phyloP scores from a whole-genome alignment of 805 yeast species.

The Ogataea sp. region DNA sequence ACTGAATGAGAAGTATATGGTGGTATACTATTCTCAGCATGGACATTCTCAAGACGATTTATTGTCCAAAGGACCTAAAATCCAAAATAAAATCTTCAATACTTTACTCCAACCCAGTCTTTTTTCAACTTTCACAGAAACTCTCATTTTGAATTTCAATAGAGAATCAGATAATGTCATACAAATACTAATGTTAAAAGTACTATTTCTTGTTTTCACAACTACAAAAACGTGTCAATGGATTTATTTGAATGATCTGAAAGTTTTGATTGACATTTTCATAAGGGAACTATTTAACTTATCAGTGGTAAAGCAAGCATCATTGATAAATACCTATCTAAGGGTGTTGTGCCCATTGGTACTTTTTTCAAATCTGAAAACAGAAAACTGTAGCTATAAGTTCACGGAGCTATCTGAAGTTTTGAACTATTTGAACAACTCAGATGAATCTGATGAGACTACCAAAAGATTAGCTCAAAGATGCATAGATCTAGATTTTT shows the following conservation, averaged over 20 bases:
- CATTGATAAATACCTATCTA: constrained; percentile 60
- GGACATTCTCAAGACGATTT: not conserved
- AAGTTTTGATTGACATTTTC: constrained; percentile 76
- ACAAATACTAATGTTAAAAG: constrained; percentile 72
- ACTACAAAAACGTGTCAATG: constrained; percentile 54
- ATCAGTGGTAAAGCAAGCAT: constrained; percentile 44
- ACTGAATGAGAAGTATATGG: constrained; percentile 84
- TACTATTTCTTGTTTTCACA: constrained; percentile 67
- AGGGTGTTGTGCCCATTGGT: constrained; percentile 69
- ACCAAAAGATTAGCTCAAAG: constrained; percentile 34
- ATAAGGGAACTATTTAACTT: constrained; percentile 71
- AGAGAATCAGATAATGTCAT: constrained; percentile 64
- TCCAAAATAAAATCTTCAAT: constrained; percentile 51
- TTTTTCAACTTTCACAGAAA: constrained; percentile 53
- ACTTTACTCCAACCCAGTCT: constrained; percentile 38
- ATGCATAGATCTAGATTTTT: constrained; percentile 21
- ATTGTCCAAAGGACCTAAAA: no score
- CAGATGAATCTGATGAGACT: constrained; percentile 27
- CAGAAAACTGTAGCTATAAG: constrained; percentile 54
- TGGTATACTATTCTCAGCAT: constrained; percentile 32
- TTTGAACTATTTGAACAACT: constrained; percentile 37
- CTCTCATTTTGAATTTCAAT: constrained; percentile 68
- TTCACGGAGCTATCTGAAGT: constrained; percentile 42
- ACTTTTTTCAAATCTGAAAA: constrained; percentile 51
- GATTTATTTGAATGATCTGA: constrained; percentile 76